phyloP scores from a whole-genome alignment of 108 stramenopile genomes.

The Parietichytrium sp. region DNA sequence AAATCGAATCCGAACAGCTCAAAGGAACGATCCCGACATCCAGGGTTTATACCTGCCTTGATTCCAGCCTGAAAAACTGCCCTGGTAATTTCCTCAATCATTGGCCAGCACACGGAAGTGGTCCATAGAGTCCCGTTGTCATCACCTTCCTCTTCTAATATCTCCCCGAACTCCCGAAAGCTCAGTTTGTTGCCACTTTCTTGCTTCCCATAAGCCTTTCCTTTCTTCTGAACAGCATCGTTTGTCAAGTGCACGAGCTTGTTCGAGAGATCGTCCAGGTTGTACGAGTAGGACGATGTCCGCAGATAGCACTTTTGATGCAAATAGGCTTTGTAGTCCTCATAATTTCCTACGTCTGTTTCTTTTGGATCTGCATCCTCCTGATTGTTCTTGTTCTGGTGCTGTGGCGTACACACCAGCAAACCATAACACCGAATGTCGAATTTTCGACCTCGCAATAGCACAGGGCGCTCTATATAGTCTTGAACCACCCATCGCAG shows the following conservation, averaged over 20 bases:
- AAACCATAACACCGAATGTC: slow-evolving; percentile 49
- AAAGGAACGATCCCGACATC: neutral
- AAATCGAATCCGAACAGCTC: slow-evolving; percentile 47
- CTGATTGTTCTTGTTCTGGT: neutral
- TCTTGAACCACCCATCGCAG: slow-evolving; percentile 47
- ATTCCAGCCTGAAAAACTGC: neutral
- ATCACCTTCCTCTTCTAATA: neutral
- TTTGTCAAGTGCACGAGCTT: slow-evolving; percentile 43
- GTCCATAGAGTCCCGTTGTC: too few relatives aligned
- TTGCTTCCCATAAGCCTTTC: neutral
- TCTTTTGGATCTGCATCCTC: neutral
- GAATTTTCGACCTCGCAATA: slow-evolving; percentile 44
- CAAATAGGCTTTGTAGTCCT: neutral
- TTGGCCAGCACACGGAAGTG: neutral
- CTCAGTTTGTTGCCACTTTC: slow-evolving; percentile 45
- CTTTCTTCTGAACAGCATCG: slow-evolving; percentile 46
- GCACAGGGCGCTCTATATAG: slow-evolving; percentile 46
- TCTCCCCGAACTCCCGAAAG: neutral
- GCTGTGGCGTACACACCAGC: too few relatives aligned
- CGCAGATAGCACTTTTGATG: neutral
- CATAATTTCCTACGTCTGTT: neutral
- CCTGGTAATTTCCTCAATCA: neutral
- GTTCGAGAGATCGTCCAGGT: slow-evolving; percentile 34
- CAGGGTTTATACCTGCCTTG: neutral
- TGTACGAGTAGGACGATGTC: neutral